Base-by-base conservation (phyloP, 2,329 filamentous ascomycete genomes). In the Ustilaginoidea virens region DNA sequence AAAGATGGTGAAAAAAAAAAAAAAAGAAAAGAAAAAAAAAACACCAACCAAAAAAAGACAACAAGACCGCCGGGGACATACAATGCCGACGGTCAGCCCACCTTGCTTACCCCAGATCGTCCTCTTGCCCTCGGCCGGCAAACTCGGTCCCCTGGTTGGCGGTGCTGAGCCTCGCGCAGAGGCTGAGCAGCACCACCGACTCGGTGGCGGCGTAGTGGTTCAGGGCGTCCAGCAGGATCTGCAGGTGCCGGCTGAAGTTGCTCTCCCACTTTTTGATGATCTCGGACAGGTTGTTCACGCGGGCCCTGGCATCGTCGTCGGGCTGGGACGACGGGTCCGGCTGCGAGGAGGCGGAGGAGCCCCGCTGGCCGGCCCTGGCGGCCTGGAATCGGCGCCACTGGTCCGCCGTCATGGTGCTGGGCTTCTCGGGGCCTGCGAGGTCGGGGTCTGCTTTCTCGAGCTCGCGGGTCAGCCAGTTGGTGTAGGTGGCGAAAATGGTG, bases 181-280 rank as follows among this genome's bases (percentile, higher is more conserved):
- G 61, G 39, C 86, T 87, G 36, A 96, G 58, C 39, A 98, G 65
- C 12, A 93, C 90, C 3, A 94, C 87, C 22, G 90, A 96, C 60
- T 98, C 90, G 0, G 90, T 96, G 0, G 90, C 90, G 3, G 90
- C 90, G 43, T 94, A 92, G 53, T 96, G 93, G 44, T 98, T 96
- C 37, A 98, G 64, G 35, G 83, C 87, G 49, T 96, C 90, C 21
- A 96, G 72, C 43, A 98, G 55, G 40, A 96, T 93, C 58, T 92
- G 86, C 43, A 98, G 56, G 54, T 96, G 87, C 26, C 85, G 64
- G 33, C 79, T 80, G 49, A 98, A 98, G 47, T 93, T 92, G 39
- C 77, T 74, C 52, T 98, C 90, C 60, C 92, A 96, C 55, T 87
- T 85, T 46, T 74, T 72, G 35, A 98, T 70, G 34, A 86, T 83